phyloP scores from a whole-genome alignment of 2,329 filamentous ascomycete species.

The Aureobasidium leucospermi region DNA sequence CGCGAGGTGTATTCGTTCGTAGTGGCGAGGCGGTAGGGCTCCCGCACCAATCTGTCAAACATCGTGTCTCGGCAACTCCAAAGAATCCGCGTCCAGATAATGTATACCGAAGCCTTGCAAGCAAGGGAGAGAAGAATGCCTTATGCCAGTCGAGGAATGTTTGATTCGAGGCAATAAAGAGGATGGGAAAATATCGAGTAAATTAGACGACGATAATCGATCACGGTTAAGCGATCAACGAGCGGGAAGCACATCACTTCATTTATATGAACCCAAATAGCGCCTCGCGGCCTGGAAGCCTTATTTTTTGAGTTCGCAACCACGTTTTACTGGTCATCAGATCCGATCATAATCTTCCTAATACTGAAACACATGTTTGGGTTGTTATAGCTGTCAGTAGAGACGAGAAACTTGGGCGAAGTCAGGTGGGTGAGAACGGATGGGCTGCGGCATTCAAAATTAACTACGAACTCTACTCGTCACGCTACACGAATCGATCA shows the following conservation, averaged over 20 bases:
- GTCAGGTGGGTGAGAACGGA: not conserved
- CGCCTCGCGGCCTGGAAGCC: not conserved
- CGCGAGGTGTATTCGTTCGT: conserved; percentile 30
- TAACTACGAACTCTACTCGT: not conserved
- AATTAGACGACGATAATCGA: conserved; percentile 3
- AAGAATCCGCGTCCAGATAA: not conserved
- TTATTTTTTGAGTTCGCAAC: not conserved
- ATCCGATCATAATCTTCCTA: not conserved
- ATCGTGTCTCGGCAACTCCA: not conserved
- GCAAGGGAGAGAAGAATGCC: not conserved
- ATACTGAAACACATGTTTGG: conserved; percentile 7
- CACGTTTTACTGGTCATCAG: not conserved
- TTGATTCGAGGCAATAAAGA: not conserved
- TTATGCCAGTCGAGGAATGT: not conserved
- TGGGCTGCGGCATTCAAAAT: not conserved
- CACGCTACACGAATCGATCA: not conserved
- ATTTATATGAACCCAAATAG: not conserved
- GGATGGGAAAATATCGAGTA: not conserved
- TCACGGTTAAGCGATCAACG: not conserved
- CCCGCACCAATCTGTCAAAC: not conserved
- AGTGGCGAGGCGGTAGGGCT: conserved; percentile 12
- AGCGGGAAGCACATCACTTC: conserved; percentile 4
- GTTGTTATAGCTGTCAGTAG: not conserved
- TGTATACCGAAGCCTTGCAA: not conserved
- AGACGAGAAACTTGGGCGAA: too few species aligned